Base-by-base conservation (phyloP, 2,329 filamentous ascomycete species). In the Emmonsiellopsis sp. region DNA sequence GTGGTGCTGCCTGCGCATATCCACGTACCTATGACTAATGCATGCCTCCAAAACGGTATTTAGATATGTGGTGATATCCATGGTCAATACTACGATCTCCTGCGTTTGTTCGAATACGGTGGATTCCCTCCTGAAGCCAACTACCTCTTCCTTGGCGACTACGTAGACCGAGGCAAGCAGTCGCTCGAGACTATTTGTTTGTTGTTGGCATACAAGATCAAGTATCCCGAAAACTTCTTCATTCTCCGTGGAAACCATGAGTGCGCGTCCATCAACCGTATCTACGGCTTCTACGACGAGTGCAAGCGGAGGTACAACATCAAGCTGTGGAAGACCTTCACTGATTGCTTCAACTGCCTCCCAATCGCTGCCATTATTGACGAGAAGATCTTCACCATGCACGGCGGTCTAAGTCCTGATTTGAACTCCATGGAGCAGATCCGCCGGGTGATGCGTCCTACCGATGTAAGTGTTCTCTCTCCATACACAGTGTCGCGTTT, bases 311-410 rank as follows among this genome's bases (percentile, higher is more conserved):
- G 92, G 63, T 97, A 95, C 78, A 98, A 97, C 76, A 95, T 97
- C 79, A 97, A 97, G 82, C 81, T 97, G 57, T 97, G 92, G 92
- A 98, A 98, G 82, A 97, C 92, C 1, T 97, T 98, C 71, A 96
- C 91, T 59, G 92, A 98, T 72, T 96, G 91, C 81, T 98, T 98
- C 83, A 98, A 98, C 80, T 96, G 90, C 76, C 76, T 97, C 68
- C 92, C 92, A 47, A 97, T 98, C 71, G 93, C 92, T 55, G 92
- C 93, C 62, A 98, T 98, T 74, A 96, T 98, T 65, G 92, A 95
- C 68, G 93, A 96, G 80, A 98, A 97, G 86, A 98, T 98, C 70
- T 97, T 98, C 79, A 96, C 91, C 68, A 96, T 98, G 92, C 93
- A 98, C 75, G 93, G 93, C 69, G 93, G 93, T 68, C 77, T 98